Evolutionary conservation across 495 filamentous ascomycete species (phyloP).

Genomic region (Acidomyces sp.): DNA sequence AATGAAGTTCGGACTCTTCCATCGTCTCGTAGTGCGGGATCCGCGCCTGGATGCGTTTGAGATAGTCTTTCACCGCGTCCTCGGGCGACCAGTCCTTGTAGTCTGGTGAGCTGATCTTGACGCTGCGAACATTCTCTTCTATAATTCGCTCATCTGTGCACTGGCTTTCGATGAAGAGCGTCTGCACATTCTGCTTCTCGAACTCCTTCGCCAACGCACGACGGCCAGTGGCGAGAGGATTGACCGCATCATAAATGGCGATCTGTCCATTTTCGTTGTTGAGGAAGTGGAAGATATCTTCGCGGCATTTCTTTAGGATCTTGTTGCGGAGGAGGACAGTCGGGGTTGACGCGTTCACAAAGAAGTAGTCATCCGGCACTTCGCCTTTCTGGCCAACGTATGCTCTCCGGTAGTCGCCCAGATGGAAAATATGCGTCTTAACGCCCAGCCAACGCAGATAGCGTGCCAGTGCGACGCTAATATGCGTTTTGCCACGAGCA

Average conservation of each 20-base stretch:
- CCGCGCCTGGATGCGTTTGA: slow-evolving; percentile 73
- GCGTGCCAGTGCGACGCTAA: slow-evolving; percentile 84
- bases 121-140: slow-evolving; percentile 89
- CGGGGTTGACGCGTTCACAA: slow-evolving; percentile 76
- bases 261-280: slow-evolving; percentile 97
- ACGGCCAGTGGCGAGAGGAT: slow-evolving; percentile 72
- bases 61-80: slow-evolving; percentile 82
- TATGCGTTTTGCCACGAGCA: slow-evolving; percentile 96
- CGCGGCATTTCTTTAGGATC: slow-evolving; percentile 91
- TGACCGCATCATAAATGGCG: slow-evolving; percentile 98
- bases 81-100: slow-evolving; percentile 83
- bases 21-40: slow-evolving; percentile 96
- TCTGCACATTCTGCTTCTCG: slow-evolving; percentile 87
- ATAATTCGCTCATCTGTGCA: slow-evolving; percentile 89
- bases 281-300: slow-evolving; percentile 92
- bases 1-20: slow-evolving; percentile 85
- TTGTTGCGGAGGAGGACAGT: slow-evolving; percentile 86
- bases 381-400: slow-evolving; percentile 75
- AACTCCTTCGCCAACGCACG: slow-evolving; percentile 88
- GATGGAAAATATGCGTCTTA: slow-evolving; percentile 93
- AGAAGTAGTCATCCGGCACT: slow-evolving; percentile 96
- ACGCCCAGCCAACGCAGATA: slow-evolving; percentile 97
- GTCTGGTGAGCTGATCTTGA: slow-evolving; percentile 99
- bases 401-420: slow-evolving; percentile 90
- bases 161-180: slow-evolving; percentile 89